Evolutionary conservation across 306 rosid species (phyloP).

Genomic region (Cyclanthera cordifolia): DNA sequence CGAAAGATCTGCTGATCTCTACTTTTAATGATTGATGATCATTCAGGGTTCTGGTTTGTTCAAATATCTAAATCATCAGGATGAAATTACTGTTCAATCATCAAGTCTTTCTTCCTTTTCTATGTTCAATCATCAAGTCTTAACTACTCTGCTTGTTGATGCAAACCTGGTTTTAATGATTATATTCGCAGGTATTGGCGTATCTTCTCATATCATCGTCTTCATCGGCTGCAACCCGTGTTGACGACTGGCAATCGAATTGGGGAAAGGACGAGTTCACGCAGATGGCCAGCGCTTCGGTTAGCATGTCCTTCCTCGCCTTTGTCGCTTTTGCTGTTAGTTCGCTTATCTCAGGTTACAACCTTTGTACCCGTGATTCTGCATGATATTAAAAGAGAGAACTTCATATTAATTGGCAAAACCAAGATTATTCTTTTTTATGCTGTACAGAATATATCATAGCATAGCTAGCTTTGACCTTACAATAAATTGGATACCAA

Average conservation of each 20-base stretch:
- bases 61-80: too few species aligned
- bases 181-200: constrained; percentile 52
- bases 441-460: constrained; percentile 15
- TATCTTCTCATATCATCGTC: constrained; percentile 89
- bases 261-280: constrained; percentile 99
- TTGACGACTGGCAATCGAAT: constrained; percentile 89
- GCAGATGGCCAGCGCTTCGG: constrained; percentile 76
- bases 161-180: not conserved
- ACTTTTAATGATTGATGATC: too few species aligned
- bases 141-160: not conserved
- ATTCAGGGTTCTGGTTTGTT: too few species aligned
- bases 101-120: not conserved
- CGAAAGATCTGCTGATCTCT: not conserved
- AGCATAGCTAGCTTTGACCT: constrained; percentile 1
- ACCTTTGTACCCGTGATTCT: constrained; percentile 43
- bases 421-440: constrained; percentile 2
- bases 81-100: too few species aligned
- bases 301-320: constrained; percentile 76
- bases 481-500: constrained; percentile 10
- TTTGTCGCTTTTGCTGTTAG: constrained; percentile 78
- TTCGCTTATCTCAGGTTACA: constrained; percentile 78
- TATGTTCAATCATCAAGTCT: not conserved
- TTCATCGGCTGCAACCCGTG: constrained; percentile 83
- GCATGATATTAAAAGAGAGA: constrained; percentile 15
- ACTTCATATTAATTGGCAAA: not conserved